Conservation (phyloP, 495 filamentous ascomycete species). For the Melanomma pulvis-pyrius region DNA sequence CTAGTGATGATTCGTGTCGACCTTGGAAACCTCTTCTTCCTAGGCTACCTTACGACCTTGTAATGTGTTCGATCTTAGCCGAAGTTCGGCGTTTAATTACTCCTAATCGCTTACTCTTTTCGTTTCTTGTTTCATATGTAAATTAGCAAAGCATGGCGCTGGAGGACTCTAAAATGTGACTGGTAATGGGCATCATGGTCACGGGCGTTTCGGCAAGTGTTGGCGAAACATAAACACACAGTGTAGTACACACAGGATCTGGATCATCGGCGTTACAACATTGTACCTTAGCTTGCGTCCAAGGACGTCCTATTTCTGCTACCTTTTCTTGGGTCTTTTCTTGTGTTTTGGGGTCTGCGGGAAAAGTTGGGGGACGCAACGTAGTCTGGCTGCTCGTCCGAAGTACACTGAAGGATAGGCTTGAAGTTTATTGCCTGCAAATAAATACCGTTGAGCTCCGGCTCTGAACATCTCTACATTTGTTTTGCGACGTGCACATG, state of each 20-base stretch:
- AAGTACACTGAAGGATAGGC: too few species aligned
- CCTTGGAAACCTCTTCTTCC: background rate
- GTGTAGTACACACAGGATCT: background rate
- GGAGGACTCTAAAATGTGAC: background rate
- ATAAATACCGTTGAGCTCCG: too few species aligned
- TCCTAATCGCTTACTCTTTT: conserved; percentile 8
- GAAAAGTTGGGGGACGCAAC: too few species aligned
- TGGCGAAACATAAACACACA: background rate
- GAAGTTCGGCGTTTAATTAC: background rate
- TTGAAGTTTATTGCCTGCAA: too few species aligned
- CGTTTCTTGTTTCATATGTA: background rate
- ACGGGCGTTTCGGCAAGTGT: background rate
- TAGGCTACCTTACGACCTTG: conserved; percentile 1
- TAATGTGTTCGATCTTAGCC: conserved; percentile 1
- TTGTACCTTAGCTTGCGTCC: background rate
- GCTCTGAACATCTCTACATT: too few species aligned
- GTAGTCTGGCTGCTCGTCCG: too few species aligned
- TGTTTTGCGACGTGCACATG: too few species aligned
- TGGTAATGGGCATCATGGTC: background rate
- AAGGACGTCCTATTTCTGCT: too few species aligned
- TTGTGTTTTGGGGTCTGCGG: too few species aligned
- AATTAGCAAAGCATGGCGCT: conserved; percentile 31
- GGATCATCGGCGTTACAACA: background rate
- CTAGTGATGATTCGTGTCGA: background rate
- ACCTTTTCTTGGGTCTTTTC: too few species aligned